A percentile compares a stretch with the other conserved stretches of the same genome.
Evolutionary conservation across 2,329 filamentous ascomycete genomes (phyloP).

Genomic region (Monascus ruber): DNA sequence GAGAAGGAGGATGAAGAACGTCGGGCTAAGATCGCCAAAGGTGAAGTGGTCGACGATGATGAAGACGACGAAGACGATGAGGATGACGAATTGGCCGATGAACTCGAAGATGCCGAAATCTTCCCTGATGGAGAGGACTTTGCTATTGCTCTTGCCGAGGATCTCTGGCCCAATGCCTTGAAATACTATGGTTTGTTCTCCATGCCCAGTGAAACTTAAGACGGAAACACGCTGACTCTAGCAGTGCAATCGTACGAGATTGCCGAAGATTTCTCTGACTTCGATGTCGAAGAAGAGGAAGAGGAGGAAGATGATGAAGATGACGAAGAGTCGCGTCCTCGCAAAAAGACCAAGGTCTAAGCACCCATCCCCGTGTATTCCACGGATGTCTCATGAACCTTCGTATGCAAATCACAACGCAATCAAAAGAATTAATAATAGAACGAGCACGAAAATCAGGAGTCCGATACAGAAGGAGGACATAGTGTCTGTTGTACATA

Average conservation of each 20-base stretch:
- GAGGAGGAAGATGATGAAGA: conserved; percentile 36
- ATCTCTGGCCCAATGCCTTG: conserved; percentile 78
- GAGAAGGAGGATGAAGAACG: conserved; percentile 49
- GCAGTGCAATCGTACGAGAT: conserved; percentile 60
- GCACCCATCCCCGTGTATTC: conserved; percentile 8
- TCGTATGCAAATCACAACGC: conserved; percentile 38
- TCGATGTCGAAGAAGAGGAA: conserved; percentile 54
- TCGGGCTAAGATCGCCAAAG: conserved; percentile 38
- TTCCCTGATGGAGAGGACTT: conserved; percentile 81
- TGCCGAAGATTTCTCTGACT: conserved; percentile 49
- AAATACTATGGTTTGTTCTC: conserved; percentile 73
- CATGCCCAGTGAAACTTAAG: background rate
- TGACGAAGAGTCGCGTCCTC: conserved; percentile 37
- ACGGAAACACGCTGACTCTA: conserved; percentile 24
- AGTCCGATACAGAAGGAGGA: conserved; percentile 87
- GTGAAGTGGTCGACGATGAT: conserved; percentile 39
- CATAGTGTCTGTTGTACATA: conserved; percentile 43
- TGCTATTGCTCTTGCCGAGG: conserved; percentile 69
- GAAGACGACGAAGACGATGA: conserved; percentile 34
- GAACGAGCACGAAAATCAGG: conserved; percentile 76
- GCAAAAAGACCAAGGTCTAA: conserved; percentile 31
- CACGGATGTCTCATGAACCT: conserved; percentile 11
- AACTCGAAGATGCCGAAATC: conserved; percentile 64
- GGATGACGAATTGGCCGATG: conserved; percentile 51
- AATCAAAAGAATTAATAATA: conserved; percentile 70